Evolutionary conservation across 352 stramenopile species (phyloP), one percentile per base, ranked within the genome.

Genomic region (Pythium graminicola): DNA sequence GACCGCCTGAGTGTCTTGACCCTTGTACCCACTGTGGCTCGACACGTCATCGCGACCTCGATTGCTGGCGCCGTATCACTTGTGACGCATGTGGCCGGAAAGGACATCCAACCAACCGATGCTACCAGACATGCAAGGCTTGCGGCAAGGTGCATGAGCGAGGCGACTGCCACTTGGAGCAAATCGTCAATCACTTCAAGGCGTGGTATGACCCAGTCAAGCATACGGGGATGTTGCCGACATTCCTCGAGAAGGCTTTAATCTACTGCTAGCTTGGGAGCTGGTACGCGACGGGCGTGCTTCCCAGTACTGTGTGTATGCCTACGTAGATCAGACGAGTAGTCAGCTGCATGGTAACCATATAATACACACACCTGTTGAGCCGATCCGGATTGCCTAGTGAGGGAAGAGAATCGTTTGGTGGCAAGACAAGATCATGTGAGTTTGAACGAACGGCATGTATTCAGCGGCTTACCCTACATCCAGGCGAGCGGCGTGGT

Each of bases 401-500:
- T n/a, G n/a, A n/a, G n/a, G n/a, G n/a, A n/a, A n/a, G n/a, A n/a
- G n/a, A n/a, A n/a, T n/a, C n/a, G n/a, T n/a, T n/a, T n/a, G n/a
- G n/a, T 36, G 31, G 8, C 16, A 16, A 41, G 20, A 10, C 33
- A 41, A 6, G 3, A 46, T 17, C 31, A 29, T 7, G 31, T 16
- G 50, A 58, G 40, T 50, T 44, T 26, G 42, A 60, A n/a, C 22
- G 53, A 23, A 14, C 0, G 8, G 42, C 42, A 38, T 13, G 39
- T 3, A 27, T 55, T 1, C 54, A 62, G 22, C 35, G 54, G 0
- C 29, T 73, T 16, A 22, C 47, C 1, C n/a, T 73, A 0, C 16
- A 29, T 3, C 47, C 28, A 0, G 65, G 65, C 6, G 60, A 67
- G 24, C 45, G 49, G 6, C 51, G 59, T 2, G 58, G 58, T 0